Base-by-base conservation (phyloP, 1,284 basidiomycete species). In the Omphalotus olearius region DNA sequence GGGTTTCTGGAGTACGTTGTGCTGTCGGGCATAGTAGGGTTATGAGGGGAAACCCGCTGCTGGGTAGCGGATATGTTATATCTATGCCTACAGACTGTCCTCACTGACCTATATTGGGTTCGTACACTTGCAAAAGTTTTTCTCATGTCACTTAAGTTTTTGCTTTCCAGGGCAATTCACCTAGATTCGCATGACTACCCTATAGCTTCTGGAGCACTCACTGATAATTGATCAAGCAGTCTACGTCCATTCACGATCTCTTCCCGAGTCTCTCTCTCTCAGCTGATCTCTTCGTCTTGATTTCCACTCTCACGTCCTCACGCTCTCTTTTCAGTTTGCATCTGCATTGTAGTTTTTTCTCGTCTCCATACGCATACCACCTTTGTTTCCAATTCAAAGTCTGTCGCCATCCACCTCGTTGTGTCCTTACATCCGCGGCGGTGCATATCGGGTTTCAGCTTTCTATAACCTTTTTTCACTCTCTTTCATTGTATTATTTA, bases 1-100 rank as follows among this genome's bases (percentile, higher is more conserved):
- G 54, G 78, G 79, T 6, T 70, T 80, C 59, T 76, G 70, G 69
- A 66, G 65, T 52, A 63, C 73, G 33, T 57, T 81, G 23, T 82
- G 79, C 62, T 82, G 79, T 60, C 68, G 75, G 51, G 69, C 65
- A 63, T 74, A 61, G 48, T 25, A 16, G 20, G n/a, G 28, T 26
- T 35, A 45, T 43, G 20, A 11, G 17, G 35, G 33, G 14, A 11
- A 43, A 30, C 36, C 50, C 43, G 48, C 50, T 46, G 39, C 52
- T 47, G 47, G 52, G 45, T 48, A 43, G 44, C 40, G 49, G 50
- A 39, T 40, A 33, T 30, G 39, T 45, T 30, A 30, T n/a, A 23
- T 23, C 23, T 28, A 25, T 28, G 43, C 23, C 16, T 18, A 6
- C 26, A 28, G 30, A 41, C 41, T 28, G 30, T 39, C 43, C 38